Base-by-base conservation (phyloP, 805 yeast species). In the Saturnispora mendoncae region DNA sequence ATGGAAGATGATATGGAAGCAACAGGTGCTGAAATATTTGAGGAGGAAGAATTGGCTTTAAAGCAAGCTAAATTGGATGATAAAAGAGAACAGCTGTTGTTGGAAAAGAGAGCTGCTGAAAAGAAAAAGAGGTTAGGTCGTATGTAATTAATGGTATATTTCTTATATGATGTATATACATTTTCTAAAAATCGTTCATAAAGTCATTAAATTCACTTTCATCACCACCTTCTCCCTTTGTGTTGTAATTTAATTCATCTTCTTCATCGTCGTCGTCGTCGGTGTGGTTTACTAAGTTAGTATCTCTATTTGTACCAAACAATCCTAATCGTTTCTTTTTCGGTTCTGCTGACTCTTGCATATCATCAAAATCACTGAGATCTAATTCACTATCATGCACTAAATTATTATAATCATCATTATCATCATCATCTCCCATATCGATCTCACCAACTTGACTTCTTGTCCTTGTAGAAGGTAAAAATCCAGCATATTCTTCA, bases 1-100 rank as follows among this genome's bases (percentile, higher is more conserved):
- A n/a, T n/a, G n/a, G n/a, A n/a, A n/a, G 78, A 71, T 44, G 86
- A 84, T 53, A 90, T 92, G 97, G 97, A 90, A 56, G 96, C 96
- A 3, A 81, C 92, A 1, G 97, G 96, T 21, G 79, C 79, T 21
- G 97, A 90, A 48, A 76, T 92, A 19, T 64, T 86, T 32, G 84
- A 76, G 43, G 98, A 90, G 54, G 98, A 90, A 60, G 73, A 66
- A 46, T 54, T 72, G 26, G 80, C 95, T 10, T 67, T 77, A 28
- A 69, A 70, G 38, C 71, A 69, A 41, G 98, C 94, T 0, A 71
- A 74, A 50, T 47, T 69, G 30, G 98, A 92, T 56, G 98, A 90
- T 54, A 64, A 68, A 37, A 64, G 71, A 39, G 97, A 88, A 56
- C 75, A 74, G 53, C 74, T 66, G 41, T 68, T 77, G 54, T 77